Evolutionary conservation across 75 land plant species (phyloP).

Genomic region (Adiantum capillusveneris): DNA sequence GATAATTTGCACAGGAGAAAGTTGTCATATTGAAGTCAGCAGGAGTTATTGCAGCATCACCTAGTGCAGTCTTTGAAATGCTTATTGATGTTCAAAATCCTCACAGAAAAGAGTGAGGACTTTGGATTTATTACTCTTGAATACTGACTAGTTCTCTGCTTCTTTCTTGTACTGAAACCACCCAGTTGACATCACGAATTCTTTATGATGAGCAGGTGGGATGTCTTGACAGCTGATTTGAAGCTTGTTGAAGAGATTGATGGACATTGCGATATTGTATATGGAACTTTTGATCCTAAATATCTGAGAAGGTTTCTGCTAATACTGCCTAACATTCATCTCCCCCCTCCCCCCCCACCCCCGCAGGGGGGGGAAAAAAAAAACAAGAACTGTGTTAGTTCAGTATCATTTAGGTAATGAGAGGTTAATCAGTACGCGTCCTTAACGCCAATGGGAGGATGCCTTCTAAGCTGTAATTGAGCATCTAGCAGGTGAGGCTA

Average conservation of each 20-base stretch:
- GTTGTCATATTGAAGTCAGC: conserved; percentile 22
- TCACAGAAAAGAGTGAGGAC: not conserved
- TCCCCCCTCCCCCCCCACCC: not conserved
- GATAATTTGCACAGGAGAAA: no score
- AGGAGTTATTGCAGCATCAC: conserved; percentile 23
- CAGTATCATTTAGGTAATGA: no score
- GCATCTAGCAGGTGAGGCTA: no score
- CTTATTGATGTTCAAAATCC: conserved; percentile 12
- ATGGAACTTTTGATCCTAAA: conserved; percentile 25
- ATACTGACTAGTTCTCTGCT: not conserved
- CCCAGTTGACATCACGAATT: no score
- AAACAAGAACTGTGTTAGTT: no score
- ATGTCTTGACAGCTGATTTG: conserved; percentile 10
- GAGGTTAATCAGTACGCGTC: no score
- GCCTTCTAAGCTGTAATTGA: no score
- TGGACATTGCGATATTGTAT: conserved; percentile 26
- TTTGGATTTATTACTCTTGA: not conserved
- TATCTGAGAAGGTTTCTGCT: conserved; percentile 8
- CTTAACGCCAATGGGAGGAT: no score
- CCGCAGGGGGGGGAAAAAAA: not conserved
- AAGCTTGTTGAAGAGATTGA: conserved; percentile 20
- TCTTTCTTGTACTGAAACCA: no score
- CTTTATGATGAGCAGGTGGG: conserved; percentile 19
- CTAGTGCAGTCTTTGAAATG: conserved; percentile 19
- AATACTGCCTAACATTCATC: not conserved